Evolutionary conservation across 257 asterid genomes (phyloP).

Genomic region (Gentiana straminea): DNA sequence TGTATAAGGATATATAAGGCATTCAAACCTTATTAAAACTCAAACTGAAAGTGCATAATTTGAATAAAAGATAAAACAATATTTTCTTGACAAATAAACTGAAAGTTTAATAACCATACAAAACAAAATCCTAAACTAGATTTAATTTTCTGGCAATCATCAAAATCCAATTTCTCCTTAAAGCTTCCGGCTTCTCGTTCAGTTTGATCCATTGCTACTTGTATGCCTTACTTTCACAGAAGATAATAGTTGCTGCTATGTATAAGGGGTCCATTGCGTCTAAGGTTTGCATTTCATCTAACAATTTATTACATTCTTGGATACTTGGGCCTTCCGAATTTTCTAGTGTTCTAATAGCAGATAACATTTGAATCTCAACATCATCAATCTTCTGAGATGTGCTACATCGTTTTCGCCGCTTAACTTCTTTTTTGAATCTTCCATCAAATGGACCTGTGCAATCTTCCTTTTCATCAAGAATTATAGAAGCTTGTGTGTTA

Average conservation of each 20-base stretch:
- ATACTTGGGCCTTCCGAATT: neutral
- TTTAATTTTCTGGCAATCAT: neutral
- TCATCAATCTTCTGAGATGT: neutral
- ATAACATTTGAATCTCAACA: neutral
- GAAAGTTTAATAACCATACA: neutral
- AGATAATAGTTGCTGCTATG: neutral
- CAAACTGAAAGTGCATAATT: neutral
- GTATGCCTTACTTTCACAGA: conserved; percentile 2
- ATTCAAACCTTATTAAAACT: neutral
- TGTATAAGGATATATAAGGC: too few relatives aligned
- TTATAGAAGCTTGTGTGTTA: too few relatives aligned
- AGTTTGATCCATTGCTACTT: neutral
- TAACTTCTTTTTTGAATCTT: neutral
- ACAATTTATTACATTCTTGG: neutral
- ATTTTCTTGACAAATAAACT: too few relatives aligned
- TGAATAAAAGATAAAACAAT: neutral
- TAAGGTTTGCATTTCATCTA: neutral
- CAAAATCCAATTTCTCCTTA: neutral
- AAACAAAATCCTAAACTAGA: neutral
- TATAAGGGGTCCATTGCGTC: neutral
- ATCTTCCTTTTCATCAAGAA: neutral
- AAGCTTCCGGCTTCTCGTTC: neutral
- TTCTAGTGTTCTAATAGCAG: too few relatives aligned
- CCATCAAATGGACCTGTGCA: neutral
- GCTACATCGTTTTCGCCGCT: neutral